Evolutionary conservation across 2,329 filamentous ascomycete species (phyloP), one percentile per base, ranked within the genome.

Genomic region (Alternaria longipes): DNA sequence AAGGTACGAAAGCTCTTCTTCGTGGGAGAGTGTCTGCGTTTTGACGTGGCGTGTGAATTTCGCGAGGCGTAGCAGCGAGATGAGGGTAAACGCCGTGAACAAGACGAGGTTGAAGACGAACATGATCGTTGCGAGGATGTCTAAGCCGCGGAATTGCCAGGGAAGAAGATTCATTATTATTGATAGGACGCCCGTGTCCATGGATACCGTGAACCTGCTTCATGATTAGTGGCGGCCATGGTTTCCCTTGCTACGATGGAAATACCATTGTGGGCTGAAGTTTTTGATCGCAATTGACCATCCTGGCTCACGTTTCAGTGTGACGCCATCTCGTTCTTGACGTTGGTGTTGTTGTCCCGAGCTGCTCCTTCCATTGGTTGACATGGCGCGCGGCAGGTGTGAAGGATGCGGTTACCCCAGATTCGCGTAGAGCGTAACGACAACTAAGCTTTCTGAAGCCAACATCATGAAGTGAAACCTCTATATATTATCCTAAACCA

Each of bases 1-100:
- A 14, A 90, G 89, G 47, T 87, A 87, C 8, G 87, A 79, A 89
- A 89, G 62, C 82, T 86, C 82, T 91, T 93, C 66, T 90, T 78
- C 16, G 85, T 56, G 24, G 77, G 75, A 87, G 88, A 93, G 22
- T 85, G 68, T 1, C 85, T 64, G 40, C 11, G 22, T 52, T 45
- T 54, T 54, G 3, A 67, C 57, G 42, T 65, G 62, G n/a, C 42
- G 42, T 3, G 53, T 47, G 42, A 59, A 57, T 5, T 38, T 56
- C 20, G 61, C 18, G 5, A 65, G 52, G 12, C 61, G 62, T 14
- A 44, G 30, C 8, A 68, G 47, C 46, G 55, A 57, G 26, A 70
- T 50, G 12, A 66, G 49, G 7, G 56, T 32, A 50, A 66, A 65
- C 24, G 24, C 6, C 32, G 32, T 36, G 53, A 67, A 68, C n/a